phyloP scores from a whole-genome alignment of 371 early-diverging fungal genomes.

The Apophysomyces variabilis region DNA sequence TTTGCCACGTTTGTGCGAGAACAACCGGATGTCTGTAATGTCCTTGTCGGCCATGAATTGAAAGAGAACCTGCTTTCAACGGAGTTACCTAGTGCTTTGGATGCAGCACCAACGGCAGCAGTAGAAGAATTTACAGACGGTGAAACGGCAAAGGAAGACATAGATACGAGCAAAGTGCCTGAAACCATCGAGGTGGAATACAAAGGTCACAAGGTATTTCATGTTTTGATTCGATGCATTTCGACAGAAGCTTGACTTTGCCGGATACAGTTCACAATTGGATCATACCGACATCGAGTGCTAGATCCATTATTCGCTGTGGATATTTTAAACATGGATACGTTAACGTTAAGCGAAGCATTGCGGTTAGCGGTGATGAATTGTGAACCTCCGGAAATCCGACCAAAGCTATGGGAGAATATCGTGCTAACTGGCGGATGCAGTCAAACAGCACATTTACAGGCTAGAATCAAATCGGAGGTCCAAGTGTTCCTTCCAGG shows the following conservation, averaged over 20 bases:
- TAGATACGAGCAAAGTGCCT: slow-evolving; percentile 30
- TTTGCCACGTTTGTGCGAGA: slow-evolving; percentile 68
- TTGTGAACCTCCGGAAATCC: slow-evolving; percentile 78
- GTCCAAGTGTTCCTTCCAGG: slow-evolving; percentile 57
- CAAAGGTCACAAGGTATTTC: slow-evolving; percentile 58
- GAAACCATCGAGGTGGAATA: slow-evolving; percentile 58
- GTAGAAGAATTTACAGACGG: slow-evolving; percentile 42
- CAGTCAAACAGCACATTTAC: slow-evolving; percentile 28
- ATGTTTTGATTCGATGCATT: neutral
- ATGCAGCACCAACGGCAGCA: slow-evolving; percentile 38
- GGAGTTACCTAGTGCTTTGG: slow-evolving; percentile 27
- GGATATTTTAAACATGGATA: slow-evolving; percentile 44
- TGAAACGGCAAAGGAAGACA: slow-evolving; percentile 31
- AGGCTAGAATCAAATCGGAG: slow-evolving; percentile 66
- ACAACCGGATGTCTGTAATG: slow-evolving; percentile 57
- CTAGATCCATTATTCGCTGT: slow-evolving; percentile 73
- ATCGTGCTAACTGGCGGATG: slow-evolving; percentile 78
- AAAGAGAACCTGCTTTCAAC: slow-evolving; percentile 30
- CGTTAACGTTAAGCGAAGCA: slow-evolving; percentile 61
- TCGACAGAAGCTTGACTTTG: neutral
- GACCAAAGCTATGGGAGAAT: slow-evolving; percentile 82
- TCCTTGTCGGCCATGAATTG: slow-evolving; percentile 49
- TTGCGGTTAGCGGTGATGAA: slow-evolving; percentile 66
- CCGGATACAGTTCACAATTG: slow-evolving; percentile 58
- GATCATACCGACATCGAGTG: slow-evolving; percentile 60